Conservation (phyloP, 2,329 filamentous ascomycete genomes). For the Pseudocercospora fijiensis region DNA sequence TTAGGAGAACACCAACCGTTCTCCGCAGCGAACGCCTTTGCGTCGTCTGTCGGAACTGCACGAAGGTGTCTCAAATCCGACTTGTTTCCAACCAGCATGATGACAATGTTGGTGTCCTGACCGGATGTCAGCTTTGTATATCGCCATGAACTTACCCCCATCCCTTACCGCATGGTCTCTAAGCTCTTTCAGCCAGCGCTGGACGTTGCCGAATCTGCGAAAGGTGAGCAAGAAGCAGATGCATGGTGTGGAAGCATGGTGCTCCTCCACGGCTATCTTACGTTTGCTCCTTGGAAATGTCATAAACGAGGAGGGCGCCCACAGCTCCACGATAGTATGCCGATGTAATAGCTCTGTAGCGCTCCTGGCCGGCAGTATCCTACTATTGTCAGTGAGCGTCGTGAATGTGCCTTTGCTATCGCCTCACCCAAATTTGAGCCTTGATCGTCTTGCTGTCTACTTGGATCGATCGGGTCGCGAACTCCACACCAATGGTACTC, state of each 20-base stretch:
- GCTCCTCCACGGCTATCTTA: background rate
- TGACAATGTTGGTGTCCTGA: conserved; percentile 87
- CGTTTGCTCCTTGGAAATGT: conserved; percentile 30
- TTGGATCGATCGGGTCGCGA: conserved; percentile 96
- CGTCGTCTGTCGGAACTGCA: conserved; percentile 95
- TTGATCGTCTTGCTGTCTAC: conserved; percentile 99
- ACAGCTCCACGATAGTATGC: conserved; percentile 82
- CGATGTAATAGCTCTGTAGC: conserved; percentile 91
- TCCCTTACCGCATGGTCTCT: conserved; percentile 96
- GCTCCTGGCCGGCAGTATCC: conserved; percentile 98
- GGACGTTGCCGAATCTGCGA: conserved; percentile 51
- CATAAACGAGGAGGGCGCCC: conserved; percentile 94
- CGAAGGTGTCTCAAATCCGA: conserved; percentile 98
- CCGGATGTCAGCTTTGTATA: conserved; percentile 38
- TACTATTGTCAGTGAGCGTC: conserved; percentile 49
- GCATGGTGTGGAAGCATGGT: background rate
- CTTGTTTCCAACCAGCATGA: conserved; percentile 99
- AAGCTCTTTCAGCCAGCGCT: conserved; percentile 97
- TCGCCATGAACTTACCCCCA: background rate
- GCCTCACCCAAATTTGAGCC: conserved; percentile 71
- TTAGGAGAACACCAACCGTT: conserved; percentile 18
- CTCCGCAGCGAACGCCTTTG: conserved; percentile 94
- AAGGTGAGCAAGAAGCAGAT: background rate
- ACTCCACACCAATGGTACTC: conserved; percentile 99
- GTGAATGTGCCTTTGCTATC: background rate